These are phyloP conservation scores for Nicotiana undulata DNA, from an alignment of 257 asterid species.

Conservation along the genomic window DNA sequence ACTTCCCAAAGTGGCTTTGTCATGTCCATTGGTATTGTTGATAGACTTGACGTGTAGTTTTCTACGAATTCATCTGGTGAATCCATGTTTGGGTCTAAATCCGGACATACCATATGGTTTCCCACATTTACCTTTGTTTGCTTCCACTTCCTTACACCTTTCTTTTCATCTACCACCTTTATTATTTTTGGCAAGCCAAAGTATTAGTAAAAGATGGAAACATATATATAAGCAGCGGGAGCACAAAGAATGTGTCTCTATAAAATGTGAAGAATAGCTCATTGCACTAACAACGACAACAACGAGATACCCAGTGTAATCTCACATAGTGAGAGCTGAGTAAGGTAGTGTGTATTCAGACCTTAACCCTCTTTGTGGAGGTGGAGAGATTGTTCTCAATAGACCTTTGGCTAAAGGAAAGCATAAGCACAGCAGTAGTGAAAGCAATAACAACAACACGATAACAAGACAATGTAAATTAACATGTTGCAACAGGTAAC, in stretches of 20 bases:
- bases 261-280: neutral
- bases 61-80: slow-evolving; percentile 26
- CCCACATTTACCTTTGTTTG: slow-evolving; percentile 23
- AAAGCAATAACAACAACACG: no score
- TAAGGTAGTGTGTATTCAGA: no score
- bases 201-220: neutral
- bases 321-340: no score
- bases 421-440: no score
- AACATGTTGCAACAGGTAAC: no score
- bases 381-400: no score
- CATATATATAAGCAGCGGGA: neutral
- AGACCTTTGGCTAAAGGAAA: no score
- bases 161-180: neutral
- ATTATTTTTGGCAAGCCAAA: neutral
- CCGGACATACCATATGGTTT: slow-evolving; percentile 21
- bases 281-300: no score
- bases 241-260: neutral
- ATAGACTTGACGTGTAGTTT: slow-evolving; percentile 15
- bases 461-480: no score
- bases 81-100: slow-evolving; percentile 25
- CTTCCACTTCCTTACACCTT: slow-evolving; percentile 22
- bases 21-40: slow-evolving; percentile 18
- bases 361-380: no score
- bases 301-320: no score
- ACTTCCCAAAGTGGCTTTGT: slow-evolving; percentile 43